These are phyloP conservation scores for Hyaloraphidium curvatum DNA, from an alignment of 192 early-diverging fungal genomes.

Conservation along the genomic window DNA sequence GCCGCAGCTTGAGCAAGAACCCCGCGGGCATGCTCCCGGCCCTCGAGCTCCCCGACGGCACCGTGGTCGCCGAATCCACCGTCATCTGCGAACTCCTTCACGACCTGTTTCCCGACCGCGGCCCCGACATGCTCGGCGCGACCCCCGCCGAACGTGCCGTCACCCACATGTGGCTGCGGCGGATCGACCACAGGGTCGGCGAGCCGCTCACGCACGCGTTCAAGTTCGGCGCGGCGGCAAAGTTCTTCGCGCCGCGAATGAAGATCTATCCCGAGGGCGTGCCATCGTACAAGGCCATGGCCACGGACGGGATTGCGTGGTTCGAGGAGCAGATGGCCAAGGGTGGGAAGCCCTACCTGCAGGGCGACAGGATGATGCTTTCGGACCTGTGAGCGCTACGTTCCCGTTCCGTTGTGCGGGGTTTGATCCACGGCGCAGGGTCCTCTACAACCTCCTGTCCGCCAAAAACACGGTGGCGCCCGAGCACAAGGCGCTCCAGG, in stretches of 20 bases:
- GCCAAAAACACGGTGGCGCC: not conserved
- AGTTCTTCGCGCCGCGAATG: not conserved
- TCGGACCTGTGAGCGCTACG: not conserved
- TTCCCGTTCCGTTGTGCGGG: not conserved
- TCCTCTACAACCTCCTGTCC: no score
- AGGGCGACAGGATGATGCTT: not conserved
- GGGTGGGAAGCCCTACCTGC: not conserved
- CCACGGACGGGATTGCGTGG: not conserved
- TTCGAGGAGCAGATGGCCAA: conserved; percentile 3
- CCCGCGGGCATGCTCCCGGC: not conserved
- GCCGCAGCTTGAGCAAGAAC: not conserved
- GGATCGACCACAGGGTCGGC: conserved; percentile 1
- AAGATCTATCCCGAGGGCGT: no score
- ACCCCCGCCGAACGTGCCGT: not conserved
- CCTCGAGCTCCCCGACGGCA: not conserved
- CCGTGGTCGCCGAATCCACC: not conserved
- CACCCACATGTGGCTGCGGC: conserved; percentile 1
- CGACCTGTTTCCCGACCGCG: not conserved
- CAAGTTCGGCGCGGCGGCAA: not conserved
- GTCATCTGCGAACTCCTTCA: no score
- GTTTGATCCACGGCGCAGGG: no score
- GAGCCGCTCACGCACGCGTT: not conserved
- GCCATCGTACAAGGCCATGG: not conserved
- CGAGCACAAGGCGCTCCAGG: not conserved
- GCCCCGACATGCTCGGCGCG: not conserved